Base-by-base conservation (phyloP, 331 rosid species). In the Acacia concinna region DNA sequence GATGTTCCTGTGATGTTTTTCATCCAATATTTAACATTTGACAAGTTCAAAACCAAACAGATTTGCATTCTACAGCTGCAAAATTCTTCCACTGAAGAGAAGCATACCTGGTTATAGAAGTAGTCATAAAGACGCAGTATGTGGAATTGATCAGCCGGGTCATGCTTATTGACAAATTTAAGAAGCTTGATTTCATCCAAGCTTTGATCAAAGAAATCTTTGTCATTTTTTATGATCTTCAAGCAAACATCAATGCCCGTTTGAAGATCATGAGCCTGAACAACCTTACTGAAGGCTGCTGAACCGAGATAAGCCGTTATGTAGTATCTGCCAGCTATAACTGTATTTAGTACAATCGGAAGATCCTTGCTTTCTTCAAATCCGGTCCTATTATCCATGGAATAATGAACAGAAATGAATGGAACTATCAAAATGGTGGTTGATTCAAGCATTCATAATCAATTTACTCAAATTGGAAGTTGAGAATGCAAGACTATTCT, bases 151-250 rank as follows among this genome's bases (percentile, higher is more conserved):
- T 96, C 97, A 21, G 87, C 89, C 10, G 98, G 98, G 77, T 96
- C 99, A 25, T 93, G 86, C 87, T 93, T 96, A 88, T 96, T 96
- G 84, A 93, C 97, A 56, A 91, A 91, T 90, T 96, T 96, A 51
- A 96, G 85, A 81, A 96, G 98, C 82, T 96, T 96, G 72, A 96
- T 96, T 85, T 96, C 99, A 76, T 96, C 99, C 76, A 96, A 85
- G 86, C 99, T 96, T 81, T 96, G 99, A 75, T 96, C 99, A 40
- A 96, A 96, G n/a, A 96, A 96, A 76, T 96, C 99, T 83, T 96
- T 96, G 81, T 96, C 99, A 41, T 96, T 96, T 88, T 93, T 96
- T 32, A 96, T 96, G 83, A 96, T 96, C 95, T 96, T 96, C 81
- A 96, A 88, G 92, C 98, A 96, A 89, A 96, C 98, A 82, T 96